These are phyloP conservation scores for Phytophthora pinifolia DNA, from an alignment of 352 stramenopile genomes.

Conservation along the genomic window DNA sequence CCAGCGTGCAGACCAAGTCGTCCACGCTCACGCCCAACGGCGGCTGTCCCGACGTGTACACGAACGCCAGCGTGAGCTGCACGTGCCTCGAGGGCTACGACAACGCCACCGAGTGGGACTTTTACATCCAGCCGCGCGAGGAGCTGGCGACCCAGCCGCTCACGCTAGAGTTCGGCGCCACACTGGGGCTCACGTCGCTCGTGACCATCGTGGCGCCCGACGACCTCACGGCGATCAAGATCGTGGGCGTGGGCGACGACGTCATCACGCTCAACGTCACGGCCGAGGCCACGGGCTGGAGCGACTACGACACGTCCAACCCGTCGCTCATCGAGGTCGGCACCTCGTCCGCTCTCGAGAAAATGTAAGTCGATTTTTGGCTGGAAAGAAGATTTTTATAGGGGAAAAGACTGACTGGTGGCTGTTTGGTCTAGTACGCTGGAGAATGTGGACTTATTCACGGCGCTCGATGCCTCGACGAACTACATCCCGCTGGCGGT, in stretches of 20 bases:
- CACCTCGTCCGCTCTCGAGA: constrained; percentile 33
- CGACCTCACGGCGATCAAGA: constrained; percentile 33
- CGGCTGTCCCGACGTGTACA: constrained; percentile 47
- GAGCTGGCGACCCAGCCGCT: constrained; percentile 34
- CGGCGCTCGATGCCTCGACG: constrained; percentile 32
- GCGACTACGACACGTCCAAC: constrained; percentile 34
- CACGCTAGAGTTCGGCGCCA: constrained; percentile 34
- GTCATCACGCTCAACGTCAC: constrained; percentile 38
- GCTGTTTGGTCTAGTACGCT: constrained; percentile 23
- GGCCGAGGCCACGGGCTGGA: constrained; percentile 46
- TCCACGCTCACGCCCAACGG: constrained; percentile 42
- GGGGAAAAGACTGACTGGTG: background rate
- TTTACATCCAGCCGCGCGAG: constrained; percentile 33
- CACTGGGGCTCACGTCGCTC: constrained; percentile 42
- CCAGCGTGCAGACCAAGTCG: constrained; percentile 51
- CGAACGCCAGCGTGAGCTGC: constrained; percentile 47
- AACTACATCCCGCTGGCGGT: constrained; percentile 49
- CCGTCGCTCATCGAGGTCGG: constrained; percentile 40
- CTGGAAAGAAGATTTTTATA: background rate
- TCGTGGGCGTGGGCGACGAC: constrained; percentile 31
- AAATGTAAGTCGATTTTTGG: constrained; percentile 30
- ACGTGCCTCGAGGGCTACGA: constrained; percentile 53
- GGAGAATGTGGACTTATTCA: constrained; percentile 44
- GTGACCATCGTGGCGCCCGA: constrained; percentile 48
- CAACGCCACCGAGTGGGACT: constrained; percentile 42